Base-by-base conservation (phyloP, 768 basidiomycete genomes). In the Agaricus blazei region DNA sequence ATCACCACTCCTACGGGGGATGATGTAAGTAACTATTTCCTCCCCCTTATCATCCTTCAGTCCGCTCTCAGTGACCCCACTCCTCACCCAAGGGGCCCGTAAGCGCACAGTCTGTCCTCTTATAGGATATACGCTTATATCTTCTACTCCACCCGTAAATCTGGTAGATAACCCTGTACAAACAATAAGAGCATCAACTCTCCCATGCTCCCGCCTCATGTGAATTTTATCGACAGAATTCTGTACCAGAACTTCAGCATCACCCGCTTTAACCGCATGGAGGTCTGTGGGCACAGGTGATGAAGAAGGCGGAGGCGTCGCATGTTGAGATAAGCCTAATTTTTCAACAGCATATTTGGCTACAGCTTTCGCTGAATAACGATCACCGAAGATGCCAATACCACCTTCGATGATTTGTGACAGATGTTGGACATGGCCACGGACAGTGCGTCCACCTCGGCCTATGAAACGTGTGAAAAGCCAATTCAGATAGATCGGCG, bases 51-150 rank as follows among this genome's bases (percentile, higher is more conserved):
- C 60, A 29, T 70, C 71, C 29, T 58, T 53, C 24, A 23, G 26
- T 6, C 54, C 54, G 56, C 72, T 74, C 15, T 76, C 61, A 0
- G 82, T 80, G 51, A 74, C 69, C 7, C 84, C 84, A 63, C 75
- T 80, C 29, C 81, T 76, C 44, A 90, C 72, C 70, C 79, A 77
- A 0, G 89, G 86, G 2, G 90, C 88, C 38, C 80, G 69, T 23
- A 95, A 75, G 15, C 93, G 67, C 8, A 94, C 83, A 0, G 90
- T 87, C 70, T 96, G 94, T 7, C 93, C 93, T 43, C 92, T 77
- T 59, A 93, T 79, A 0, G 93, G 91, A 64, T 81, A 83, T 24
- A 93, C 71, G 24, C 71, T 73, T 55, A 76, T 75, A 67, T 97
- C 94, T 63, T 93, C 85, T 2, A 95, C 83, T 4, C 93, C 93